phyloP scores from a whole-genome alignment of 164 flowering plant species.

The Kalanchoe fedtschenkoi region DNA sequence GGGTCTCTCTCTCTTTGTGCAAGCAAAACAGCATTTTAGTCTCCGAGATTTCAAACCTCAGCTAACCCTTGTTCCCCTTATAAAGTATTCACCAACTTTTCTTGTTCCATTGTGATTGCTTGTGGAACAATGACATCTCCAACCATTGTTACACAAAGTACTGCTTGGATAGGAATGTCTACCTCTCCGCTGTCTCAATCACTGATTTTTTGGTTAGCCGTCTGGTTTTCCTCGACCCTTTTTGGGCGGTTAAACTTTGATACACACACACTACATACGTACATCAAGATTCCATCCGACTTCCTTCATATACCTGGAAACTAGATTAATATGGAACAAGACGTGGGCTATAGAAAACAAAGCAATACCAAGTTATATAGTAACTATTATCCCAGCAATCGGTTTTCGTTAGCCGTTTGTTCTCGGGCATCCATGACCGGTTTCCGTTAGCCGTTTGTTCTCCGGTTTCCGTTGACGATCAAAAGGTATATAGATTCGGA shows the following conservation, averaged over 20 bases:
- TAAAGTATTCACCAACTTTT: background rate
- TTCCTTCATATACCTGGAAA: background rate
- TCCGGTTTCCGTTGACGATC: background rate
- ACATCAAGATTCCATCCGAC: background rate
- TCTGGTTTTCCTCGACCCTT: background rate
- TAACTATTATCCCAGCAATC: too few species aligned
- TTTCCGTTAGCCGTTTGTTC: background rate
- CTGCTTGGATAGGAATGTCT: constrained; percentile 11
- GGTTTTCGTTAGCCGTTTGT: too few species aligned
- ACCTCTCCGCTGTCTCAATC: background rate
- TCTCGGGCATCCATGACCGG: too few species aligned
- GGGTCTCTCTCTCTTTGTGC: background rate
- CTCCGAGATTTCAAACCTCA: background rate
- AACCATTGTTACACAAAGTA: constrained; percentile 11
- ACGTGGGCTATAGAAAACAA: too few species aligned
- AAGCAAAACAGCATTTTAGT: constrained; percentile 1
- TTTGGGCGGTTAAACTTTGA: background rate
- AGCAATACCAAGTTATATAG: too few species aligned
- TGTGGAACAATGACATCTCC: constrained; percentile 5
- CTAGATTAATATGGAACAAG: background rate
- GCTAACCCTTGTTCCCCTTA: constrained; percentile 1
- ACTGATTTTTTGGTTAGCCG: background rate
- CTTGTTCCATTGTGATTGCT: background rate
- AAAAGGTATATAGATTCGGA: background rate
- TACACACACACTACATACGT: background rate